These are phyloP conservation scores for Saccharum spontaneum DNA, from an alignment of 176 grass and related monocot genomes.

Conservation along the genomic window DNA sequence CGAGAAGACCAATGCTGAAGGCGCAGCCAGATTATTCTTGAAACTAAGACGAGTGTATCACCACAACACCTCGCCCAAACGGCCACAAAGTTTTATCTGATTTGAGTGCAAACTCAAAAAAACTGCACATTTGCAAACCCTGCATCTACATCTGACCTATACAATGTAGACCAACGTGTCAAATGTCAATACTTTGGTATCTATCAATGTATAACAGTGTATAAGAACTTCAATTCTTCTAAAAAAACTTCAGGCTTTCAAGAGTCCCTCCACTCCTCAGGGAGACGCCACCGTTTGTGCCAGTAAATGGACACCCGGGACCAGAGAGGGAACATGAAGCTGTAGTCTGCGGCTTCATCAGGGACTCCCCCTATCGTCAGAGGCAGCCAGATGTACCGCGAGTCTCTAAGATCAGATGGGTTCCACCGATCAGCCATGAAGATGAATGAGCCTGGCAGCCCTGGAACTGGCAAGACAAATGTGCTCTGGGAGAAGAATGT, in stretches of 20 bases:
- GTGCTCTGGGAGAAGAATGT: constrained; percentile 97
- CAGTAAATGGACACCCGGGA: constrained; percentile 92
- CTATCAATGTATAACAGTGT: constrained; percentile 32
- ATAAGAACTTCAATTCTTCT: constrained; percentile 32
- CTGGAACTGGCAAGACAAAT: constrained; percentile 74
- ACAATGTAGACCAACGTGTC: constrained; percentile 35
- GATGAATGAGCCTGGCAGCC: constrained; percentile 74
- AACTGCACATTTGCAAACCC: constrained; percentile 53
- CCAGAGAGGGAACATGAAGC: constrained; percentile 96
- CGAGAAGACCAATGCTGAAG: not conserved
- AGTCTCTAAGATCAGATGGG: constrained; percentile 75
- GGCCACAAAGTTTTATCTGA: constrained; percentile 15
- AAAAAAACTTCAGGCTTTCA: constrained; percentile 46
- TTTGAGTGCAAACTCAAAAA: constrained; percentile 19
- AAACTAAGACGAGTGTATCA: constrained; percentile 24
- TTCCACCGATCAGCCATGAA: constrained; percentile 99
- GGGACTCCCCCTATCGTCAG: constrained; percentile 71
- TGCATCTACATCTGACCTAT: constrained; percentile 52
- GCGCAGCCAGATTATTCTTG: constrained; percentile 30
- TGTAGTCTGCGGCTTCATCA: constrained; percentile 90
- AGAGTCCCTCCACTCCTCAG: constrained; percentile 61
- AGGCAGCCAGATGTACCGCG: constrained; percentile 88
- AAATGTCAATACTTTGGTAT: constrained; percentile 41
- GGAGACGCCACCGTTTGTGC: constrained; percentile 83
- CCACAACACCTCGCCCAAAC: constrained; percentile 15